These are phyloP conservation scores for Monosporascus sp. DNA, from an alignment of 2,329 filamentous ascomycete species.

Conservation along the genomic window DNA sequence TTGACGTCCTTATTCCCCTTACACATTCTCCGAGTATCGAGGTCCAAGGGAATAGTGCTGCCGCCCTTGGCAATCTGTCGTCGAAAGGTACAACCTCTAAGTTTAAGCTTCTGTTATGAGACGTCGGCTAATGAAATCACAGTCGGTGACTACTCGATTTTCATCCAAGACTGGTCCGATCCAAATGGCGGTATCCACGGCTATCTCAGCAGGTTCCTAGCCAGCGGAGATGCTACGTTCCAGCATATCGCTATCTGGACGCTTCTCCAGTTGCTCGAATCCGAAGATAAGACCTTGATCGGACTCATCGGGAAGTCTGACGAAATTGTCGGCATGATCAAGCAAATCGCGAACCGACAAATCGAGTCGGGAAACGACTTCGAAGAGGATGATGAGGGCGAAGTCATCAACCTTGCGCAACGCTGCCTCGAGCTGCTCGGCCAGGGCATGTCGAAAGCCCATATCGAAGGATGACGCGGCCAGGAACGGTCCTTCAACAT, in stretches of 20 bases:
- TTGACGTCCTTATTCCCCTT: slow-evolving; percentile 91
- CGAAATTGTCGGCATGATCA: slow-evolving; percentile 88
- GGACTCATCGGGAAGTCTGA: slow-evolving; percentile 83
- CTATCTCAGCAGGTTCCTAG: slow-evolving; percentile 87
- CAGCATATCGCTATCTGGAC: slow-evolving; percentile 99
- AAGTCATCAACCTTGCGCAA: slow-evolving; percentile 86
- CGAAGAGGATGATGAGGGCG: slow-evolving; percentile 84
- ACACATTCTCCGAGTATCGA: slow-evolving; percentile 96
- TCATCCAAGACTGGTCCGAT: slow-evolving; percentile 88
- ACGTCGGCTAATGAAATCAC: slow-evolving; percentile 9
- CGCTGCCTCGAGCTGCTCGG: slow-evolving; percentile 83
- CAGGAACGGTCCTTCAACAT: slow-evolving; percentile 3
- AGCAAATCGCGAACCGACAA: slow-evolving; percentile 81
- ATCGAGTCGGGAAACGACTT: slow-evolving; percentile 82
- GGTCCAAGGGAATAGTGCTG: slow-evolving; percentile 96
- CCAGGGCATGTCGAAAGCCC: slow-evolving; percentile 67
- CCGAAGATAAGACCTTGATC: slow-evolving; percentile 85
- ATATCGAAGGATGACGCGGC: slow-evolving; percentile 66
- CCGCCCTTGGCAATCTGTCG: slow-evolving; percentile 89
- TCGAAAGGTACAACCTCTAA: slow-evolving; percentile 70
- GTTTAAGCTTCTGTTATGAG: neutral
- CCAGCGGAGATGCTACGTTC: slow-evolving; percentile 92
- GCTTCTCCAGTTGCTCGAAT: slow-evolving; percentile 88
- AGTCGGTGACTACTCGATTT: slow-evolving; percentile 97
- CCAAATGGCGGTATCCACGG: slow-evolving; percentile 93